phyloP scores from a whole-genome alignment of 768 basidiomycete species.

The Lactifluus subvellereus region DNA sequence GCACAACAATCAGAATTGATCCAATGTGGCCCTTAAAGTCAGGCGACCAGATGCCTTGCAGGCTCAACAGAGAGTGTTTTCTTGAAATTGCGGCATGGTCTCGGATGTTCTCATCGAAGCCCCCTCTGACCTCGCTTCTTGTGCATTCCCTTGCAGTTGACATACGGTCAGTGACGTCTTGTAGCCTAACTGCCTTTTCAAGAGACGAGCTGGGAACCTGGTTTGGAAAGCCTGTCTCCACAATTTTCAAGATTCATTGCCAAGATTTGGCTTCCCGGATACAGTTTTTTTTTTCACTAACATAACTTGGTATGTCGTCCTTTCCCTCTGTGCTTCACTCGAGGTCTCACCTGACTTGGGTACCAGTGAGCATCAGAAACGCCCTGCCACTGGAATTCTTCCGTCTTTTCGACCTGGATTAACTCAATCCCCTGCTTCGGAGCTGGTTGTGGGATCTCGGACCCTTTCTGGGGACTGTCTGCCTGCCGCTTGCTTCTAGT shows the following conservation, averaged over 20 bases:
- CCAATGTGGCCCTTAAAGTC: background rate
- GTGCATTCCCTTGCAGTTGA: background rate
- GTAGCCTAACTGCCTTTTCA: background rate
- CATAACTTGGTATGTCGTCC: no score
- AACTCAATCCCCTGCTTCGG: background rate
- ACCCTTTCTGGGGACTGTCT: background rate
- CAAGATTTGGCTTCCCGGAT: background rate
- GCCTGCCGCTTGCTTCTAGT: background rate
- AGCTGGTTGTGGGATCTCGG: conserved; percentile 1
- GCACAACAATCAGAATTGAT: background rate
- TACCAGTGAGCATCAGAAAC: background rate
- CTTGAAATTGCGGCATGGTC: background rate
- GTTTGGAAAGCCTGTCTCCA: background rate
- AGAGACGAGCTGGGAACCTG: background rate
- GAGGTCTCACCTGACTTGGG: background rate
- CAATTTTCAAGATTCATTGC: background rate
- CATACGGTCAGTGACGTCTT: background rate
- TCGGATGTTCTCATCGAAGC: background rate
- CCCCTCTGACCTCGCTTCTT: background rate
- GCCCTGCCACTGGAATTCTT: background rate
- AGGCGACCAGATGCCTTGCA: background rate
- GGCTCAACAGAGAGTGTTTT: background rate
- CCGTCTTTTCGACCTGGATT: background rate
- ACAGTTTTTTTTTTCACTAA: background rate
- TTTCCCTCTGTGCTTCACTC: background rate